phyloP scores from a whole-genome alignment of 1,139 yeast genomes.

The Yamadazyma aaseri region DNA sequence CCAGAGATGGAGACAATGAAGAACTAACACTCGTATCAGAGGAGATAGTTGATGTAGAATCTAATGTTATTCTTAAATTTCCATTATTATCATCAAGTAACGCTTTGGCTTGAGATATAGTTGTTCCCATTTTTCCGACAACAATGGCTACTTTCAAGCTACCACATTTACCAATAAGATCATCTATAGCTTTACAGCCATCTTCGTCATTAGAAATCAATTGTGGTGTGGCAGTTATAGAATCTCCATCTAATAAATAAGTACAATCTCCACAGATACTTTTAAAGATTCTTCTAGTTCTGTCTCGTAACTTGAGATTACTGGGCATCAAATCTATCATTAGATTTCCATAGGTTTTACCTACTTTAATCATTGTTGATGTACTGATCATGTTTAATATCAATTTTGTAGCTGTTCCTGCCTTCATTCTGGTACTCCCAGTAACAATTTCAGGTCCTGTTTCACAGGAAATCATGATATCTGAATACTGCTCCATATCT shows the following conservation, averaged over 20 bases:
- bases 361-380: constrained; percentile 9
- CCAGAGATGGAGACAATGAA: background rate
- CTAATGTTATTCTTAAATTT: background rate
- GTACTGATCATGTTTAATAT: constrained; percentile 11
- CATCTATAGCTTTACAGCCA: constrained; percentile 4
- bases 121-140: constrained; percentile 7
- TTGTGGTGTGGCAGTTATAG: background rate
- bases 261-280: constrained; percentile 5
- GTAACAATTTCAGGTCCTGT: constrained; percentile 11
- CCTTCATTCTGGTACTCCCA: constrained; percentile 12
- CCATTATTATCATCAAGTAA: constrained; percentile 1
- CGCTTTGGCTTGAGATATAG: constrained; percentile 4
- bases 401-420: constrained; percentile 11
- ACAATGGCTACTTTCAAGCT: constrained; percentile 7
- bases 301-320: constrained; percentile 8
- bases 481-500: constrained; percentile 6
- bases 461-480: constrained; percentile 9
- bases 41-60: background rate
- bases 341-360: constrained; percentile 12
- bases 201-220: constrained; percentile 2
- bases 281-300: constrained; percentile 10
- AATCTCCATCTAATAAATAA: background rate
- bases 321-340: constrained; percentile 11
- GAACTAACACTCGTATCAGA: background rate
- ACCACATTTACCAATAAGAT: constrained; percentile 4